phyloP scores from a whole-genome alignment of 164 flowering plant genomes.

The Chloranthus sessilifolius region DNA sequence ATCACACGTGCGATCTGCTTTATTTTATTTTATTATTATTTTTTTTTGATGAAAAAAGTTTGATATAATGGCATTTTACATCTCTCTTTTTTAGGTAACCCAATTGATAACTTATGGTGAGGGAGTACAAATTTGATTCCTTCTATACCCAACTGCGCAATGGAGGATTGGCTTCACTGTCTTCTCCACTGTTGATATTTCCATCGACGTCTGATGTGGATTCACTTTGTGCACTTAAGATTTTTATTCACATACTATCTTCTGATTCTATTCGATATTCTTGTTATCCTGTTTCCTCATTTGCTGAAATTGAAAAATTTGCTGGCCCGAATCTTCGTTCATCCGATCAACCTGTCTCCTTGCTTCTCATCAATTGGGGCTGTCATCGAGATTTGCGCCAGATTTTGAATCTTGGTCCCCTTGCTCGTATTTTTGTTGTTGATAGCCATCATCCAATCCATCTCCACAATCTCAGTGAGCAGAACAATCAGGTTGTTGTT shows the following conservation, averaged over 20 bases:
- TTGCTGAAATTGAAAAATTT: constrained; percentile 64
- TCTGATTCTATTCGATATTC: constrained; percentile 78
- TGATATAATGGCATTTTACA: too few relatives aligned
- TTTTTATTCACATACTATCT: constrained; percentile 57
- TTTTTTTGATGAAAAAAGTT: too few relatives aligned
- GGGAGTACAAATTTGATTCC: constrained; percentile 57
- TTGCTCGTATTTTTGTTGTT: constrained; percentile 66
- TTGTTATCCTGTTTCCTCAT: constrained; percentile 82
- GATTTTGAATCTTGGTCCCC: constrained; percentile 46
- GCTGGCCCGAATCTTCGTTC: constrained; percentile 37
- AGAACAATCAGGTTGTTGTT: constrained; percentile 63
- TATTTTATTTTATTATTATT: too few relatives aligned
- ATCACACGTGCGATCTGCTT: too few relatives aligned
- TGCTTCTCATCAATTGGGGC: constrained; percentile 88
- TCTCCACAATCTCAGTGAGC: constrained; percentile 66
- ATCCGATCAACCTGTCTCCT: constrained; percentile 41
- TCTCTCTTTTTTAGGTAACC: not conserved
- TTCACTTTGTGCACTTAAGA: constrained; percentile 76
- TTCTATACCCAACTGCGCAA: constrained; percentile 63
- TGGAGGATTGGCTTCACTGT: constrained; percentile 46
- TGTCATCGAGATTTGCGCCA: constrained; percentile 70
- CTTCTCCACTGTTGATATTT: constrained; percentile 67
- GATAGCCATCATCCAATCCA: constrained; percentile 93
- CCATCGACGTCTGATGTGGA: constrained; percentile 89
- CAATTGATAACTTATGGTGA: constrained; percentile 48